phyloP scores from a whole-genome alignment of 2,329 filamentous ascomycete genomes.

The Colletotrichum sansevieriae region DNA sequence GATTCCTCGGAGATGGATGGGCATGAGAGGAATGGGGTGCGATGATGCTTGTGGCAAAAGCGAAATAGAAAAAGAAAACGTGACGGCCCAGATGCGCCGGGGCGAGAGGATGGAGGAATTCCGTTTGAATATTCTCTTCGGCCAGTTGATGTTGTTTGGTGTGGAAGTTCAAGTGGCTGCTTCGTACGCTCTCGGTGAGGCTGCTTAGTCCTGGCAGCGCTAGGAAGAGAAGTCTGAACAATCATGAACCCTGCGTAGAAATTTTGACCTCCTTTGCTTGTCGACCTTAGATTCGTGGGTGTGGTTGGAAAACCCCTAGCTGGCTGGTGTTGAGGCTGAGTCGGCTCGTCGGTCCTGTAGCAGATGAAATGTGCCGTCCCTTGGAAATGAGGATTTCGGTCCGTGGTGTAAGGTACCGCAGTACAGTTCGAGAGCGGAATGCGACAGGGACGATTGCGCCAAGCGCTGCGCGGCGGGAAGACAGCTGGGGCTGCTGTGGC shows the following conservation, averaged over 20 bases:
- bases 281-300: not conserved
- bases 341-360: slow-evolving; percentile 22
- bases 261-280: not conserved
- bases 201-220: slow-evolving; percentile 8
- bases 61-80: not conserved
- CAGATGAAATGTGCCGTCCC: slow-evolving; percentile 23
- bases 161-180: not conserved
- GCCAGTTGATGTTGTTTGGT: not conserved
- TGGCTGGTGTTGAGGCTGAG: slow-evolving; percentile 18
- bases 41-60: not conserved
- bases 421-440: not conserved
- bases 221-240: not conserved
- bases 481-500: slow-evolving; percentile 10
- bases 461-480: slow-evolving; percentile 28
- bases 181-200: slow-evolving; percentile 31
- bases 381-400: slow-evolving; percentile 20
- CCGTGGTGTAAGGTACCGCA: not conserved
- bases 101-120: not conserved
- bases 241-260: slow-evolving; percentile 6
- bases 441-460: slow-evolving; percentile 18
- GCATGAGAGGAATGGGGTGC: not conserved
- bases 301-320: slow-evolving; percentile 8
- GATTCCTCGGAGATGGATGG: slow-evolving; percentile 22
- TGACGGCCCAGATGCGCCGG: not conserved
- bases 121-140: not conserved